Percentiles rank a stretch among this genome's conserved stretches.
Evolutionary conservation across 805 yeast species (phyloP).

Genomic region (Barnettozyma pratensis): DNA sequence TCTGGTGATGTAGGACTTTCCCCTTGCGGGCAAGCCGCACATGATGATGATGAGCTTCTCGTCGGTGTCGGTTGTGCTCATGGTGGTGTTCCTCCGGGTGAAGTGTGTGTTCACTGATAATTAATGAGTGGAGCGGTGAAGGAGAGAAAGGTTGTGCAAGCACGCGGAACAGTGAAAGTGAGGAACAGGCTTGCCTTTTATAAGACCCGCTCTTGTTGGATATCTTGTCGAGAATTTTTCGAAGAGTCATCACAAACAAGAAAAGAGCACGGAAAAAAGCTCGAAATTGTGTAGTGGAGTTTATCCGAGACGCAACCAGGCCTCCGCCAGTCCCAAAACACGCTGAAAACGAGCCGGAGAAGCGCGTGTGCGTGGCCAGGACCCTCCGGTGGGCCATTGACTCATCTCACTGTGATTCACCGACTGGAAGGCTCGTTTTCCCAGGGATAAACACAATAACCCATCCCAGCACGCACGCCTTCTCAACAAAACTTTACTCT

Average conservation of each 20-base stretch:
- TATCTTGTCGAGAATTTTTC: not conserved
- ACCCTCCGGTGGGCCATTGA: not conserved
- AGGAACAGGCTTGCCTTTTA: not conserved
- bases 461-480: not conserved
- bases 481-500: not conserved
- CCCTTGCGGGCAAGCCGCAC: conserved; percentile 74
- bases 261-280: not conserved
- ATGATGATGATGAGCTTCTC: conserved; percentile 55
- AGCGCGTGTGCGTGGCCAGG: too few relatives aligned
- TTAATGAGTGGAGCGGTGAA: too few relatives aligned
- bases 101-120: too few relatives aligned
- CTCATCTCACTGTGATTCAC: not conserved
- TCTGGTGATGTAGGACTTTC: conserved; percentile 65
- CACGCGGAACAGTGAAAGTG: too few relatives aligned
- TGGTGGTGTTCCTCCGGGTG: too few relatives aligned
- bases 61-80: not conserved
- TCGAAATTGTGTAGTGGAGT: not conserved
- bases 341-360: not conserved
- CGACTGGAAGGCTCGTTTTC: too few relatives aligned
- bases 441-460: not conserved
- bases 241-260: not conserved
- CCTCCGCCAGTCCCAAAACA: not conserved
- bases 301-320: not conserved
- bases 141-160: too few relatives aligned
- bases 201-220: not conserved